Conservation (phyloP, 768 basidiomycete genomes). For the Pisolithus orientalis region DNA sequence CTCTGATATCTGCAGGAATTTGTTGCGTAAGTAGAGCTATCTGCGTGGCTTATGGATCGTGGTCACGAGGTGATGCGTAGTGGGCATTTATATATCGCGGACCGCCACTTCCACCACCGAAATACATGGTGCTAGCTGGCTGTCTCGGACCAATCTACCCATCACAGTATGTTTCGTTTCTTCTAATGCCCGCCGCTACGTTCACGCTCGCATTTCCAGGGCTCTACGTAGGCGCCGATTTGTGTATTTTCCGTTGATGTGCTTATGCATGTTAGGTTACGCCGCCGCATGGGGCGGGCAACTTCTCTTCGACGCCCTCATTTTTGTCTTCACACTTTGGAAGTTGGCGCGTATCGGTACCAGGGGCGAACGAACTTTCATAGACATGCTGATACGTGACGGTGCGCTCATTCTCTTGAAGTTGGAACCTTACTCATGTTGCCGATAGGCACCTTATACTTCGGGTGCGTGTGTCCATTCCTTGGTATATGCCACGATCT, state of each 20-base stretch:
- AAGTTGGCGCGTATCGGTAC: neutral
- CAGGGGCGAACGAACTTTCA: neutral
- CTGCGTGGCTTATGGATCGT: too few species aligned
- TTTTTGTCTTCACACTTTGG: conserved; percentile 10
- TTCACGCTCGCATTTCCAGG: neutral
- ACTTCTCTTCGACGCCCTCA: conserved; percentile 14
- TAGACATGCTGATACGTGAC: neutral
- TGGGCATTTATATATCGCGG: neutral
- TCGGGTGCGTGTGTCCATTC: neutral
- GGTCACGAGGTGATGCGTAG: neutral
- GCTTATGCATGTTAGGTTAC: neutral
- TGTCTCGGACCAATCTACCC: neutral
- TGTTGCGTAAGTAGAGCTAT: neutral
- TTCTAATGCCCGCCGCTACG: neutral
- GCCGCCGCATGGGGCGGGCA: conserved; percentile 1
- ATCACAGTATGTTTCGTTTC: neutral
- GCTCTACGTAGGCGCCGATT: neutral
- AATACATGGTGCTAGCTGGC: neutral
- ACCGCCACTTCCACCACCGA: neutral
- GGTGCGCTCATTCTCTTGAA: neutral
- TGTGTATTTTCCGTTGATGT: too few species aligned
- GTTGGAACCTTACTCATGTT: neutral
- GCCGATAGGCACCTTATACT: neutral
- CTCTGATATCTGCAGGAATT: neutral
- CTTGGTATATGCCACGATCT: neutral